phyloP scores from a whole-genome alignment of 495 filamentous ascomycete genomes.

The Daldinia caldariorum region DNA sequence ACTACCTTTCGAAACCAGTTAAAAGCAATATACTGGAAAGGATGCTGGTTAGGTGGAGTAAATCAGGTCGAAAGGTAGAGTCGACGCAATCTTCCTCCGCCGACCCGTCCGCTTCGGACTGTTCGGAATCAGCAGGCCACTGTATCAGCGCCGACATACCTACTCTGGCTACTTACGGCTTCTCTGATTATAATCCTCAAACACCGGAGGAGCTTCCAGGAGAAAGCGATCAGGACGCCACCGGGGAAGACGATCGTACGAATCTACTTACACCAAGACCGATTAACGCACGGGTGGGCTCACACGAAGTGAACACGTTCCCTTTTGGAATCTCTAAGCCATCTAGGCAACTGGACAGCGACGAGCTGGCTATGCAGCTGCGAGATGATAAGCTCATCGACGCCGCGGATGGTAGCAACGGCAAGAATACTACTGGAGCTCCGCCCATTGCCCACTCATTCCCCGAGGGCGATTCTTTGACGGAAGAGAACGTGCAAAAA shows the following conservation, averaged over 20 bases:
- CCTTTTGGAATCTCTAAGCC: conserved; percentile 40
- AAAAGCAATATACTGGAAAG: conserved; percentile 72
- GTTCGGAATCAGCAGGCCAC: conserved; percentile 47
- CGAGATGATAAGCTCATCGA: conserved; percentile 53
- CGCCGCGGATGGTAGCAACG: conserved; percentile 41
- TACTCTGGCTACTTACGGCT: conserved; percentile 22
- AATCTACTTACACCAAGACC: conserved; percentile 47
- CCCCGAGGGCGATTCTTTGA: conserved; percentile 45
- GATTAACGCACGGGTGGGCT: conserved; percentile 24
- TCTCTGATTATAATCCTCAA: conserved; percentile 19
- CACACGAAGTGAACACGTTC: conserved; percentile 34
- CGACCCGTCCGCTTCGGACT: conserved; percentile 39
- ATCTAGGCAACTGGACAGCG: conserved; percentile 36
- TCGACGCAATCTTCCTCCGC: conserved; percentile 32
- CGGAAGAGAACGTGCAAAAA: conserved; percentile 51
- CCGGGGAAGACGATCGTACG: conserved; percentile 27
- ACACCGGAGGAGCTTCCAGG: conserved; percentile 23
- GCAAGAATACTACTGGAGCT: conserved; percentile 18
- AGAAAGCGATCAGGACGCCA: conserved; percentile 11
- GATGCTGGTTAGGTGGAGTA: conserved; percentile 64
- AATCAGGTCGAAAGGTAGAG: conserved; percentile 27
- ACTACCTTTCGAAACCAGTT: conserved; percentile 83
- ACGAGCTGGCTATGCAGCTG: conserved; percentile 47
- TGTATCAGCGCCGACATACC: conserved; percentile 49
- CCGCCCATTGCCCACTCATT: conserved; percentile 23